Conservation (phyloP, 2,329 filamentous ascomycete species). For the Cyanodermella asteris region DNA sequence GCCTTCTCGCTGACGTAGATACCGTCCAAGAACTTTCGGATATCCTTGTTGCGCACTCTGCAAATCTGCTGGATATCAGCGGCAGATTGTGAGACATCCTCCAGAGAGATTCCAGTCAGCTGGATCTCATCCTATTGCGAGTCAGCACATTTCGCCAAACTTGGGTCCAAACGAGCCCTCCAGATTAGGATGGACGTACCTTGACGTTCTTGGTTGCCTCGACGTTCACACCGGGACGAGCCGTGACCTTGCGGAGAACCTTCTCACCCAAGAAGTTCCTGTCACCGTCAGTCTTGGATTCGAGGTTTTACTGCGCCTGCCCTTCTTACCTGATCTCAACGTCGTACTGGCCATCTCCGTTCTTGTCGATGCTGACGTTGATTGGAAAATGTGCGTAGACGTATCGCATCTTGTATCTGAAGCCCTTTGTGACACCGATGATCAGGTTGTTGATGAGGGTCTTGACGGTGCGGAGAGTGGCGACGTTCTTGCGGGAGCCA, state of each 20-base stretch:
- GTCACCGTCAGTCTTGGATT: slow-evolving; percentile 7
- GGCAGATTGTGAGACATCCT: slow-evolving; percentile 91
- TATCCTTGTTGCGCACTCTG: slow-evolving; percentile 99
- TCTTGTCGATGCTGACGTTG: slow-evolving; percentile 24
- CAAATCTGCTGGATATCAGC: slow-evolving; percentile 99
- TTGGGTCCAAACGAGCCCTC: slow-evolving; percentile 1
- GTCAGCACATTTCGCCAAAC: no score
- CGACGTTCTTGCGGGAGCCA: slow-evolving; percentile 91
- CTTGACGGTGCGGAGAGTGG: slow-evolving; percentile 91
- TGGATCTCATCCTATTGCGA: slow-evolving; percentile 90
- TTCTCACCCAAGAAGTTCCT: slow-evolving; percentile 99
- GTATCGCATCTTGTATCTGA: slow-evolving; percentile 99
- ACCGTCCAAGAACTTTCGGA: slow-evolving; percentile 99
- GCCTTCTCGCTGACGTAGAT: slow-evolving; percentile 98
- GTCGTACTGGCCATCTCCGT: slow-evolving; percentile 43
- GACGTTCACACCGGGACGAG: slow-evolving; percentile 79
- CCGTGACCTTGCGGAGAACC: slow-evolving; percentile 79
- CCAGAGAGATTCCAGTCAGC: slow-evolving; percentile 81
- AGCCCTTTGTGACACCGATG: slow-evolving; percentile 94
- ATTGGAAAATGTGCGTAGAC: slow-evolving; percentile 62
- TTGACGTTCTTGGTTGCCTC: slow-evolving; percentile 70
- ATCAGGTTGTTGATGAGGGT: slow-evolving; percentile 98
- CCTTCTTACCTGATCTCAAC: slow-evolving; percentile 82
- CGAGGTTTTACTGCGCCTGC: slow-evolving; percentile 1
- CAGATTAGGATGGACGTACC: no score